Percentiles rank a stretch among this genome's conserved stretches.
phyloP scores from a whole-genome alignment of 352 stramenopile species.

The Phytophthora pseudosyringae region DNA sequence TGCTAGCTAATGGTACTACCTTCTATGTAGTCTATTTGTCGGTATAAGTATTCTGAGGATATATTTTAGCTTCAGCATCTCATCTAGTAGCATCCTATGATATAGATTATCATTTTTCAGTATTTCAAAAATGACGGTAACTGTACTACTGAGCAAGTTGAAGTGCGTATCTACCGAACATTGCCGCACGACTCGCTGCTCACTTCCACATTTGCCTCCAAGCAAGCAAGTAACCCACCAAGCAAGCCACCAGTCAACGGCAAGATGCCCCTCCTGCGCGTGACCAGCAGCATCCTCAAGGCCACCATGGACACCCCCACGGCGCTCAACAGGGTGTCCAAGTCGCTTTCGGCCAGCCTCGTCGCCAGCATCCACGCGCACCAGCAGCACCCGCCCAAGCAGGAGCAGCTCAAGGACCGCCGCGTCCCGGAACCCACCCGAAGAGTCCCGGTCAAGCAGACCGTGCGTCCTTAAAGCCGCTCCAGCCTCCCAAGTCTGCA shows the following conservation, averaged over 20 bases:
- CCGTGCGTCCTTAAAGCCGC: constrained; percentile 7
- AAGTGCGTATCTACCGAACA: constrained; percentile 16
- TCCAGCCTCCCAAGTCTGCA: too few relatives aligned
- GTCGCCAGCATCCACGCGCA: constrained; percentile 24
- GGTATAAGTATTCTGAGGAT: too few relatives aligned
- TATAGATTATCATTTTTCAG: too few relatives aligned
- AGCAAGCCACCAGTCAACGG: not conserved
- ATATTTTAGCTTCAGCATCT: too few relatives aligned
- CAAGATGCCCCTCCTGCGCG: constrained; percentile 26
- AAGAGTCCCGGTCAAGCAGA: constrained; percentile 14
- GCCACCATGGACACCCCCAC: constrained; percentile 27
- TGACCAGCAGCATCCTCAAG: constrained; percentile 33
- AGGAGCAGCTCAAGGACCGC: constrained; percentile 16
- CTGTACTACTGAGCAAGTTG: constrained; percentile 4
- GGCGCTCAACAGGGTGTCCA: constrained; percentile 27
- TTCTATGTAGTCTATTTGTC: too few relatives aligned
- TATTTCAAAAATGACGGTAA: too few relatives aligned
- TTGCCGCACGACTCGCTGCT: not conserved
- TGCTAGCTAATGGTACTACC: too few relatives aligned
- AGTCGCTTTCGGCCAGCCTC: constrained; percentile 26
- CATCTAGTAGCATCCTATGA: too few relatives aligned
- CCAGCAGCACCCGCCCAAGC: constrained; percentile 12
- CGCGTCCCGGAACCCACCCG: constrained; percentile 16
- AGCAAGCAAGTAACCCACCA: constrained; percentile 1
- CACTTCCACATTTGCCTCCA: constrained; percentile 11